Percentiles rank a stretch among this genome's conserved stretches.
phyloP scores from a whole-genome alignment of 805 yeast genomes.

The Candida argentea region DNA sequence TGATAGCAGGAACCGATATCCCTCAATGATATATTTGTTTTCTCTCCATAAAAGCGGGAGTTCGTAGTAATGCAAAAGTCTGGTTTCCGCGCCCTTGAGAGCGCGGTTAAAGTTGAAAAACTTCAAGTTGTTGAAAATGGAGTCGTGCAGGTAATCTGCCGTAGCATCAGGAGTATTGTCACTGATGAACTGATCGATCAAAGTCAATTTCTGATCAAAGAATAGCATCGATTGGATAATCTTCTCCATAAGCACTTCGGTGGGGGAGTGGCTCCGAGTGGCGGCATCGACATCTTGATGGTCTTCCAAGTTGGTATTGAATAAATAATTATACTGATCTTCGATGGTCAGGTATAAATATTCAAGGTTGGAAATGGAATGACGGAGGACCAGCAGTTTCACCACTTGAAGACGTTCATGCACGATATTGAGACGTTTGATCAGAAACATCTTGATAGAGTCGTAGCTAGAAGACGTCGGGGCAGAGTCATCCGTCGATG shows the following conservation, averaged over 20 bases:
- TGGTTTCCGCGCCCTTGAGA: conserved; percentile 46
- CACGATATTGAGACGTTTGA: conserved; percentile 20
- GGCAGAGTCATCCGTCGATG: conserved; percentile 5
- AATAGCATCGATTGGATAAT: conserved; percentile 32
- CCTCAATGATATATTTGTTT: conserved; percentile 72
- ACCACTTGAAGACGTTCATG: conserved; percentile 26
- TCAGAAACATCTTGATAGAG: conserved; percentile 22
- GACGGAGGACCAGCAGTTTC: conserved; percentile 25
- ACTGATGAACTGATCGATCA: conserved; percentile 28
- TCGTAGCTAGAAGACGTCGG: conserved; percentile 19
- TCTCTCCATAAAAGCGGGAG: conserved; percentile 91
- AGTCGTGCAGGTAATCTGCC: conserved; percentile 16
- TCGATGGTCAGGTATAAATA: conserved; percentile 28
- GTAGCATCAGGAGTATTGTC: conserved; percentile 21
- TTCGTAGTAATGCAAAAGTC: conserved; percentile 71
- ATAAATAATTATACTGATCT: conserved; percentile 30
- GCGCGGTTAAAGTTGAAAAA: conserved; percentile 34
- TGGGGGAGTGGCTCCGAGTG: conserved; percentile 5
- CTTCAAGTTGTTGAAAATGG: conserved; percentile 21
- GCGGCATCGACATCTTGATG: conserved; percentile 6
- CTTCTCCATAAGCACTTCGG: conserved; percentile 23
- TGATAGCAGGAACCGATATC: conserved; percentile 71
- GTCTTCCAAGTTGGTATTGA: conserved; percentile 9
- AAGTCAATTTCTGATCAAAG: conserved; percentile 30
- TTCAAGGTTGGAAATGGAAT: conserved; percentile 30